Evolutionary conservation across 768 basidiomycete genomes (phyloP).

Genomic region (Sarcomyxa edulis): DNA sequence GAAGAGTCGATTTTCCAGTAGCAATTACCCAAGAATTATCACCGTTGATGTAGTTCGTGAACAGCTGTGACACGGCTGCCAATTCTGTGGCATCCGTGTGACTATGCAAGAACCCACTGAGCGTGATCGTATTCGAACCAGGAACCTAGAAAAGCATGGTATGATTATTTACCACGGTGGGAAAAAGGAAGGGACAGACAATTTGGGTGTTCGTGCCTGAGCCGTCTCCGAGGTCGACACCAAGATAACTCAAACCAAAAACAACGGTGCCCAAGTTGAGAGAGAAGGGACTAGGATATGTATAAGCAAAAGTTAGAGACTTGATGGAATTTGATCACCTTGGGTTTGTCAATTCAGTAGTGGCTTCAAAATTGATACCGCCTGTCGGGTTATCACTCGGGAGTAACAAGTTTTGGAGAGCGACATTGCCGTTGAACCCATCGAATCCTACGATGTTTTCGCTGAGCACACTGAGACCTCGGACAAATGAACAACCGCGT

Average conservation of each 20-base stretch:
- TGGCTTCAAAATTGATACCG: conserved; percentile 61
- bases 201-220: conserved; percentile 45
- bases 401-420: conserved; percentile 53
- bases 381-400: conserved; percentile 63
- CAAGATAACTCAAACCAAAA: conserved; percentile 56
- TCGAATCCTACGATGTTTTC: conserved; percentile 48
- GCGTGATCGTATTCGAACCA: conserved; percentile 52
- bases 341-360: conserved; percentile 50
- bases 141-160: conserved; percentile 30
- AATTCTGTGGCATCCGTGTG: conserved; percentile 44
- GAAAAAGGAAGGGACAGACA: conserved; percentile 28
- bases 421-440: conserved; percentile 53
- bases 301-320: conserved; percentile 1
- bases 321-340: conserved; percentile 31
- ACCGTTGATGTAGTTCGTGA: conserved; percentile 69
- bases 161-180: conserved; percentile 1
- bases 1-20: conserved; percentile 51
- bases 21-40: conserved; percentile 54
- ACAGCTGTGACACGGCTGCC: conserved; percentile 50
- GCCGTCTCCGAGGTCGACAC: conserved; percentile 52
- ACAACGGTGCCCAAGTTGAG: conserved; percentile 63
- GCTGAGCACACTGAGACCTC: no score
- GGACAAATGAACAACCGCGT: no score
- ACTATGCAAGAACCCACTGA: conserved; percentile 50
- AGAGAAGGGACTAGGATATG: conserved; percentile 50